A percentile compares a stretch with the other conserved stretches of the same genome.
Evolutionary conservation across 768 basidiomycete genomes (phyloP).

Genomic region (Kwoniella europaea): DNA sequence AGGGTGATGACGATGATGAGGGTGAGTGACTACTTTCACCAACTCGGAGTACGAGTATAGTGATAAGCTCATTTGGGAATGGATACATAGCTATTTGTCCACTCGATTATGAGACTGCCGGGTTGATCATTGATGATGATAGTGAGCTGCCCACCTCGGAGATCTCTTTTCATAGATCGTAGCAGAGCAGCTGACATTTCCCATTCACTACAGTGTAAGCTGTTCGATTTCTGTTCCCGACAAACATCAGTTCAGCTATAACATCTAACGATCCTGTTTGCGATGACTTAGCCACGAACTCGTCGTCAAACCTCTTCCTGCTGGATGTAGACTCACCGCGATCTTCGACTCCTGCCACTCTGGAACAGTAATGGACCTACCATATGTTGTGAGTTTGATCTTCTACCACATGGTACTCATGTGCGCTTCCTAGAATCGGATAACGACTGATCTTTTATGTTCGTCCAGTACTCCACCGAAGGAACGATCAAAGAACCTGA

Average conservation of each 20-base stretch:
- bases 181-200: slow-evolving; percentile 2
- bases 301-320: slow-evolving; percentile 75
- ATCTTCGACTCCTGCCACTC: slow-evolving; percentile 59
- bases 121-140: slow-evolving; percentile 89
- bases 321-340: slow-evolving; percentile 83
- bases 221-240: not conserved
- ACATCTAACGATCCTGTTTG: not conserved
- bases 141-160: slow-evolving; percentile 49
- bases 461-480: slow-evolving; percentile 76
- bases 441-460: too few species aligned
- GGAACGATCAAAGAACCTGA: slow-evolving; percentile 95
- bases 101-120: slow-evolving; percentile 70
- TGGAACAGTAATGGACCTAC: slow-evolving; percentile 65
- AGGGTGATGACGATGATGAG: slow-evolving; percentile 54
- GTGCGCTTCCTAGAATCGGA: not conserved
- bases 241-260: not conserved
- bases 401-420: not conserved
- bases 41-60: too few species aligned
- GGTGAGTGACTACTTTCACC: slow-evolving; percentile 9
- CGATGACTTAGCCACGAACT: slow-evolving; percentile 63
- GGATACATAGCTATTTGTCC: slow-evolving; percentile 71
- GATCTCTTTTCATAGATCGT: not conserved
- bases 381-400: slow-evolving; percentile 49
- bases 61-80: not conserved
- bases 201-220: not conserved